Evolutionary conservation across 208 protist genomes (phyloP).

Genomic region (Wallacemonas rigidus): DNA sequence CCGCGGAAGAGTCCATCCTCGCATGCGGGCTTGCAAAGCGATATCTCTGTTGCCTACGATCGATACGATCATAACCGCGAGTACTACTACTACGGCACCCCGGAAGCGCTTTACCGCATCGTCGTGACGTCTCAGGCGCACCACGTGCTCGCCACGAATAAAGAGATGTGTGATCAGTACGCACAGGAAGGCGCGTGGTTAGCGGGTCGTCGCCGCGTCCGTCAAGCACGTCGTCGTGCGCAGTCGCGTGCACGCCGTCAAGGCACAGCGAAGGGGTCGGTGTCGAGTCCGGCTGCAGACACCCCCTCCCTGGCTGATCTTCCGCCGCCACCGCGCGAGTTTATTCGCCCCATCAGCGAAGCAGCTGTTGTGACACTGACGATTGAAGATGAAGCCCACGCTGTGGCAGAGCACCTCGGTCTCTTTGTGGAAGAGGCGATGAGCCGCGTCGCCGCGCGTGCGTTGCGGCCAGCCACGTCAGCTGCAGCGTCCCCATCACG

Average conservation of each 20-base stretch:
- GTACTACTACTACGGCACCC: constrained; percentile 29
- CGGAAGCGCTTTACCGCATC: constrained; percentile 25
- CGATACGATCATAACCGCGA: neutral
- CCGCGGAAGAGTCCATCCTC: no score
- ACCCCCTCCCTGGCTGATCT: neutral
- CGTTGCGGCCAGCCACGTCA: neutral
- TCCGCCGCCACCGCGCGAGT: constrained; percentile 1
- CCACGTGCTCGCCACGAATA: constrained; percentile 58
- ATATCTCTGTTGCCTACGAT: constrained; percentile 8
- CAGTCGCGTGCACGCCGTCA: neutral
- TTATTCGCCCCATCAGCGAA: constrained; percentile 13
- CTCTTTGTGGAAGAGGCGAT: constrained; percentile 8
- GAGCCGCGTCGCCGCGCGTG: neutral
- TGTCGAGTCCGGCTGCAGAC: neutral
- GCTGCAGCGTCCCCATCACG: neutral
- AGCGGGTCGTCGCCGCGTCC: neutral
- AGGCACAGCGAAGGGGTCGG: no score
- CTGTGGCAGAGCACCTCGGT: neutral
- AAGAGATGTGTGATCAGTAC: constrained; percentile 54
- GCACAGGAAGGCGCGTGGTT: constrained; percentile 43
- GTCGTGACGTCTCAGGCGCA: constrained; percentile 19
- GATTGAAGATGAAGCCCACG: constrained; percentile 17
- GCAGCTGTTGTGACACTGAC: constrained; percentile 7
- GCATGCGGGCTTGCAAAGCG: neutral
- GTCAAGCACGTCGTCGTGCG: constrained; percentile 1